Evolutionary conservation across 2,329 filamentous ascomycete genomes (phyloP).

Genomic region (Curvularia verruculosa): DNA sequence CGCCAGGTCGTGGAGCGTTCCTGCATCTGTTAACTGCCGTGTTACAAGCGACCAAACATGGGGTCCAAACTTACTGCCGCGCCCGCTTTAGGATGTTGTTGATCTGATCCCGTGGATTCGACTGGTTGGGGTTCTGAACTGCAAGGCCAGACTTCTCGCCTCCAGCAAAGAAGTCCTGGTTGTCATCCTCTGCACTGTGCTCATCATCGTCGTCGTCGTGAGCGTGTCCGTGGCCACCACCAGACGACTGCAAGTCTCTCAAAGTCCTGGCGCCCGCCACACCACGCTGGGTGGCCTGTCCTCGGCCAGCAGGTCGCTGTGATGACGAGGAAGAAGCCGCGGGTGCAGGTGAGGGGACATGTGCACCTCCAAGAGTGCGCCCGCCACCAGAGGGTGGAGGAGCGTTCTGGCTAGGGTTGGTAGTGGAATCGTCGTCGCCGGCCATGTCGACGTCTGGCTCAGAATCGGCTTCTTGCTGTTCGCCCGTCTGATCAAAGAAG

Average conservation of each 20-base stretch:
- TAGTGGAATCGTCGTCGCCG: conserved; percentile 36
- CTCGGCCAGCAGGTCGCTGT: conserved; percentile 27
- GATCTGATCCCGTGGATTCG: conserved; percentile 57
- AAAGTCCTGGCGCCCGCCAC: conserved; percentile 50
- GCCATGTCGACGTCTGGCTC: conserved; percentile 44
- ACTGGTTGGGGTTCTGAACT: conserved; percentile 67
- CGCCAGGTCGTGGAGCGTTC: conserved; percentile 65
- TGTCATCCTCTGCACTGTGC: conserved; percentile 65
- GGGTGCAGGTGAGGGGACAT: conserved; percentile 37
- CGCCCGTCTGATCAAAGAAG: conserved; percentile 50
- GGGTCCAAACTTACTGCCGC: conserved; percentile 45
- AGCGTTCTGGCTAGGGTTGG: conserved; percentile 26
- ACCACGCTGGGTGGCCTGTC: conserved; percentile 40
- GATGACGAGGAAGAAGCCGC: conserved; percentile 19
- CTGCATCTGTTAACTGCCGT: conserved; percentile 50
- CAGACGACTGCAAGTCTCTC: conserved; percentile 53
- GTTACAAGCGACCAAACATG: background rate
- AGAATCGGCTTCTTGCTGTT: conserved; percentile 26
- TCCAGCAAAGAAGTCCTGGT: conserved; percentile 76
- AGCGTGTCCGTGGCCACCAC: conserved; percentile 52
- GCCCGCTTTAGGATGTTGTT: conserved; percentile 58
- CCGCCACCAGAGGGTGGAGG: conserved; percentile 40
- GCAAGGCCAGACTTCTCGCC: conserved; percentile 83
- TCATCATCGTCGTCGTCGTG: conserved; percentile 60
- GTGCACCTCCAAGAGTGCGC: conserved; percentile 46